Conservation (phyloP, 495 filamentous ascomycete species). For the Talaromyces stipitatus region DNA sequence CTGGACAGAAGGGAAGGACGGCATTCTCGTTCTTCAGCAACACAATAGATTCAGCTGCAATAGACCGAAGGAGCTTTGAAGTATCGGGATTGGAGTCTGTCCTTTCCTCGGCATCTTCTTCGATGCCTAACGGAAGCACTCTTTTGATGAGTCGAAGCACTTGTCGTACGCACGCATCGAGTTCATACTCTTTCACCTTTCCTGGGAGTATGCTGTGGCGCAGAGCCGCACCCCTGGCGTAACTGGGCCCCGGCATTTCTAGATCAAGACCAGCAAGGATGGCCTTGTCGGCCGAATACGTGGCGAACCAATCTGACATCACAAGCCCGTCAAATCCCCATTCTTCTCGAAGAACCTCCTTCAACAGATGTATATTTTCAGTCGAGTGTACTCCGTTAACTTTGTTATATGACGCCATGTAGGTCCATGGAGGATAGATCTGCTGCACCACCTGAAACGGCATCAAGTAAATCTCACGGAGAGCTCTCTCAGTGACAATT, state of each 20-base stretch:
- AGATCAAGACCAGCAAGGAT: conserved; percentile 63
- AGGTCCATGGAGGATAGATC: conserved; percentile 52
- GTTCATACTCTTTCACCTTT: conserved; percentile 47
- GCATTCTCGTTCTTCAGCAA: conserved; percentile 68
- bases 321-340: conserved; percentile 63
- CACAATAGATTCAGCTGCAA: conserved; percentile 67
- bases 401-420: conserved; percentile 73
- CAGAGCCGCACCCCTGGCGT: conserved; percentile 54
- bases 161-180: conserved; percentile 56
- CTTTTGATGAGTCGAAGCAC: conserved; percentile 58
- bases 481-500: conserved; percentile 58
- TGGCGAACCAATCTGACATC: conserved; percentile 70
- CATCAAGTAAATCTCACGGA: conserved; percentile 70
- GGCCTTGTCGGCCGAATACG: conserved; percentile 57
- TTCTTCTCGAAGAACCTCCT: conserved; percentile 58
- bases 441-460: conserved; percentile 66
- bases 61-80: conserved; percentile 53
- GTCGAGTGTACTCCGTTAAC: conserved; percentile 64
- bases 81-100: conserved; percentile 59
- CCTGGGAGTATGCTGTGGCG: conserved; percentile 51
- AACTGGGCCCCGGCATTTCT: conserved; percentile 66
- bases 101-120: conserved; percentile 48
- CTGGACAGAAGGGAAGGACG: conserved; percentile 56
- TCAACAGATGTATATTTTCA: conserved; percentile 55
- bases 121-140: conserved; percentile 52